A percentile compares a stretch with the other conserved stretches of the same genome.
phyloP scores from a whole-genome alignment of 139 green algal genomes.

The Edaphochlamys debaryana region DNA sequence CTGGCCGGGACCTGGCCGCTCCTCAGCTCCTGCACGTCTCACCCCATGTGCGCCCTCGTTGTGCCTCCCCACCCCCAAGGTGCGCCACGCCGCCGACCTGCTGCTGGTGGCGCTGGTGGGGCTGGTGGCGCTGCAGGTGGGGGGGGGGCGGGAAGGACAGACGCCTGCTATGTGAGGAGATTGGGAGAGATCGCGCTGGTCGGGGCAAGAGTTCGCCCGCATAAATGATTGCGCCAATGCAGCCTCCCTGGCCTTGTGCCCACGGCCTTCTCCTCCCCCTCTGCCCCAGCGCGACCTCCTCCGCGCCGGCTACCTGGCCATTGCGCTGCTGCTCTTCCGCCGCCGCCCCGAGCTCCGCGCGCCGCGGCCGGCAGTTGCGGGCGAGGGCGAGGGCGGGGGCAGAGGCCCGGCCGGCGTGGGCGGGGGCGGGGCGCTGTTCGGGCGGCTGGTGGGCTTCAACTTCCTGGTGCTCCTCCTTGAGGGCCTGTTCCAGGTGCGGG shows the following conservation, averaged over 20 bases:
- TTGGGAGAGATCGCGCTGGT: no score
- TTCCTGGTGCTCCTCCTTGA: conserved; percentile 72
- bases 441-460: conserved; percentile 82
- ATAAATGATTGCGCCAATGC: no score
- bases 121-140: conserved; percentile 71
- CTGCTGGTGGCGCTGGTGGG: conserved; percentile 54
- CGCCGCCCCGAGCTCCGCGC: not conserved
- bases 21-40: no score
- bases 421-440: conserved; percentile 56
- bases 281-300: conserved; percentile 83
- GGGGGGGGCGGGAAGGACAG: no score
- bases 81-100: conserved; percentile 19
- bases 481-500: conserved; percentile 68
- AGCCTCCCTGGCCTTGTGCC: no score
- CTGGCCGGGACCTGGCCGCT: no score
- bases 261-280: no score
- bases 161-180: no score
- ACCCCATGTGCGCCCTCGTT: no score
- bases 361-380: not conserved
- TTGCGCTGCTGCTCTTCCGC: conserved; percentile 81
- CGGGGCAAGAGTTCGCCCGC: no score
- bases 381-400: not conserved
- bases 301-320: conserved; percentile 82
- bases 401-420: not conserved
- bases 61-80: not conserved